Base-by-base conservation (phyloP, 345 rosid species). In the Acer negundo region DNA sequence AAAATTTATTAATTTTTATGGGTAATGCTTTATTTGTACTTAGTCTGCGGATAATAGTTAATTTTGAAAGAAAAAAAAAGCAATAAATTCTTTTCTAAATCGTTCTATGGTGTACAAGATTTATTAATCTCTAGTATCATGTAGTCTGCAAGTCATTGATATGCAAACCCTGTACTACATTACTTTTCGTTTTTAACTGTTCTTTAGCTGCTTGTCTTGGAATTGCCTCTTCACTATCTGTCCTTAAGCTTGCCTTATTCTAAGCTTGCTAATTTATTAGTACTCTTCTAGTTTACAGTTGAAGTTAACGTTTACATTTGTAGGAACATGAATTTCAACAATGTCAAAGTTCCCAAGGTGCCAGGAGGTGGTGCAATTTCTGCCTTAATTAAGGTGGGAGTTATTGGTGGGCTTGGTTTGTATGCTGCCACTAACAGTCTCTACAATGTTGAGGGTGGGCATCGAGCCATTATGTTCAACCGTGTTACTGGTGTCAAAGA, bases 371-470 rank as follows among this genome's bases (percentile, higher is more conserved):
- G 95, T 74, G 88, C 91, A 8, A 62, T 82, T 28, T 84, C 93
- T 58, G 78, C 90, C 68, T 68, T 95, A 86, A 63, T 95, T 79
- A 93, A 88, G 91, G 62, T 91, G 28, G 93, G 94, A 73, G 76
- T 90, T 44, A 44, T 93, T 42, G 95, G 96, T 81, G 94, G 91
- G 11, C 75, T 95, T 69, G 96, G 90, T 61, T 44, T 92, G 72
- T 95, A 95, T 78, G 96, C 88, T 51, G 89, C 84, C 59, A 73
- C 86, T 13, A 89, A 88, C 76, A 88, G 89, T 79, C 91, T 91
- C 74, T 91, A 91, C 87, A 91, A 91, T 63, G 92, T 91, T 69
- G 92, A 91, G 13, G 95, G 93, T 73, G 93, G 93, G 63, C 92
- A 91, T 75, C 83, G 95, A 24, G 95, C 95, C 2, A 87, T 91